Evolutionary conservation across 1,284 basidiomycete species (phyloP), one percentile per base, ranked within the genome.

Genomic region (Ceratobasidium sp.): DNA sequence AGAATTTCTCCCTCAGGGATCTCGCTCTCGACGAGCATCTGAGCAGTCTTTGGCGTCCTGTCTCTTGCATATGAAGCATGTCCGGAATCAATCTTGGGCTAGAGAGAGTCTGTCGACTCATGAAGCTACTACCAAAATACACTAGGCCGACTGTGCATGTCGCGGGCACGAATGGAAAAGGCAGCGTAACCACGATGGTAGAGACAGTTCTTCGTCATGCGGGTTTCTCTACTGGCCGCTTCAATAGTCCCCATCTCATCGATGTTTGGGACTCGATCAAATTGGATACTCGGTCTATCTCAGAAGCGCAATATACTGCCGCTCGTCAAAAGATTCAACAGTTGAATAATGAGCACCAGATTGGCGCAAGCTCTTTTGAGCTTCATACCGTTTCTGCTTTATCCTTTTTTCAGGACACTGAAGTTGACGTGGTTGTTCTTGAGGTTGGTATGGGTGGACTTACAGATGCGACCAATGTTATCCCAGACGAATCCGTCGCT

Each of bases 121-220:
- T 91, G 62, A 74, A 79, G 3, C 79, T 84, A 67, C 84, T 98
- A 1, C 89, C 89, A 0, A 82, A 85, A 0, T 89, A 92, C 77
- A 87, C 83, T 0, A 87, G 94, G 1, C 96, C 96, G 0, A 94
- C 96, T 0, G 86, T 96, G 45, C 97, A 99, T 79, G 87, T 99
- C 64, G 91, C 95, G 3, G 97, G 97, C 0, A 99, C 97, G 0
- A 99, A 99, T 81, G 97, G 97, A 34, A 99, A 99, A 81, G 97
- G 97, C 32, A 96, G 92, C 73, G 93, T 96, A 10, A 91, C 94
- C 8, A 90, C 92, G 1, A 84, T 96, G 64, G 82, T 98, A 14
- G 88, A 94, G 3, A 92, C 92, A 21, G 90, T 95, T 75, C 82
- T 98, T 16, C 79, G 79, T 1, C 79, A 83, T 10, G 85, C 89